Conservation (phyloP, 169 alveolate species). For the Fabrea salina region DNA sequence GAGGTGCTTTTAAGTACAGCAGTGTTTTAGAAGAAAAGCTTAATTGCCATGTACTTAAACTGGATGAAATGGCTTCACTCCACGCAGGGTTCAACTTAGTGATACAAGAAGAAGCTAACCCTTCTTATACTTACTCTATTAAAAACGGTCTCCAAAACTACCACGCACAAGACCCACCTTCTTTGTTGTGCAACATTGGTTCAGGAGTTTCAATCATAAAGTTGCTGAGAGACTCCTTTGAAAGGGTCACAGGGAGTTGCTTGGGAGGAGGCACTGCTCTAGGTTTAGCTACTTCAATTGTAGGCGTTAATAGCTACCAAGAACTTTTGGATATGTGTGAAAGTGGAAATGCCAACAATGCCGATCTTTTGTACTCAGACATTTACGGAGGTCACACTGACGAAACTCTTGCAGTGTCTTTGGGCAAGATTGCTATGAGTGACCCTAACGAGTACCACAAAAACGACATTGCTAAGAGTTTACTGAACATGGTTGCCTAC, state of each 20-base stretch:
- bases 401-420: neutral
- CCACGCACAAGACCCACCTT: conserved; percentile 69
- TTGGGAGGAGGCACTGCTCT: conserved; percentile 92
- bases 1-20: conserved; percentile 84
- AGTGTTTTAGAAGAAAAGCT: conserved; percentile 57
- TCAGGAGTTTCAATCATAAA: conserved; percentile 89
- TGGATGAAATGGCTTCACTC: conserved; percentile 86
- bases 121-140: conserved; percentile 68
- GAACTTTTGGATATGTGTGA: conserved; percentile 76
- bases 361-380: conserved; percentile 57
- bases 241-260: conserved; percentile 88
- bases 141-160: conserved; percentile 49
- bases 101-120: conserved; percentile 58
- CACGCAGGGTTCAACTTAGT: conserved; percentile 73
- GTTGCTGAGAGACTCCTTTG: conserved; percentile 60
- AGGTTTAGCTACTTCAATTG: conserved; percentile 82
- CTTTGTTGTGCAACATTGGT: conserved; percentile 86
- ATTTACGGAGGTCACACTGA: conserved; percentile 36
- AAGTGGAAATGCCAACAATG: conserved; percentile 63
- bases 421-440: neutral
- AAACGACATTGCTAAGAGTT: conserved; percentile 83
- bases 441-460: conserved; percentile 41
- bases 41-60: conserved; percentile 59
- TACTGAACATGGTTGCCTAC: conserved; percentile 83
- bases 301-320: conserved; percentile 78